phyloP scores from a whole-genome alignment of 257 asterid species.

The Capsicum baccatum region DNA sequence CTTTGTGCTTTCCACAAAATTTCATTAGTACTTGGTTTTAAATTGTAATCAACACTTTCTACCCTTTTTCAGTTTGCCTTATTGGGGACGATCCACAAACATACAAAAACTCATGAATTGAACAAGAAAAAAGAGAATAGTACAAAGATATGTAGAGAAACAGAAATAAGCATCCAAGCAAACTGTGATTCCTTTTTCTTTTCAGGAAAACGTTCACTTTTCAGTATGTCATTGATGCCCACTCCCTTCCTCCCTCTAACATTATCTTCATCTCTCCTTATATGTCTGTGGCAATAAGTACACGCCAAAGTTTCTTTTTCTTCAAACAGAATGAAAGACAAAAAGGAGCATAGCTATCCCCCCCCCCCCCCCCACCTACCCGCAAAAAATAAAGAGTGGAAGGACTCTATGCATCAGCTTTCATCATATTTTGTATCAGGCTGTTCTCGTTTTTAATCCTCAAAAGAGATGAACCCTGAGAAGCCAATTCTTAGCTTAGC shows the following conservation, averaged over 20 bases:
- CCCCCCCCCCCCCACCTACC: neutral
- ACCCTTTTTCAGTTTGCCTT: conserved; percentile 24
- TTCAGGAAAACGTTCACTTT: neutral
- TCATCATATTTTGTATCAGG: neutral
- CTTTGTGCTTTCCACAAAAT: conserved; percentile 15
- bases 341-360: neutral
- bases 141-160: conserved; percentile 22
- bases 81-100: neutral
- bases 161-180: conserved; percentile 22
- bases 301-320: conserved; percentile 22
- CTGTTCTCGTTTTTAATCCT: neutral
- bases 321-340: conserved; percentile 15
- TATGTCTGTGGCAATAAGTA: conserved; percentile 1
- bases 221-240: conserved; percentile 27
- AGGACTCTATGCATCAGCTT: conserved; percentile 9
- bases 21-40: neutral
- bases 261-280: neutral
- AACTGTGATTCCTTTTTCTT: conserved; percentile 27
- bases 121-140: neutral
- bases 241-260: neutral
- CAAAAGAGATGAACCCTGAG: conserved; percentile 23
- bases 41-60: conserved; percentile 3
- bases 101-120: conserved; percentile 22
- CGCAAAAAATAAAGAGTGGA: neutral
- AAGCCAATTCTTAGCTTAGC: neutral